Evolutionary conservation across 2,329 filamentous ascomycete genomes (phyloP), one percentile per base, ranked within the genome.

Genomic region (Venturiaceae sp.): DNA sequence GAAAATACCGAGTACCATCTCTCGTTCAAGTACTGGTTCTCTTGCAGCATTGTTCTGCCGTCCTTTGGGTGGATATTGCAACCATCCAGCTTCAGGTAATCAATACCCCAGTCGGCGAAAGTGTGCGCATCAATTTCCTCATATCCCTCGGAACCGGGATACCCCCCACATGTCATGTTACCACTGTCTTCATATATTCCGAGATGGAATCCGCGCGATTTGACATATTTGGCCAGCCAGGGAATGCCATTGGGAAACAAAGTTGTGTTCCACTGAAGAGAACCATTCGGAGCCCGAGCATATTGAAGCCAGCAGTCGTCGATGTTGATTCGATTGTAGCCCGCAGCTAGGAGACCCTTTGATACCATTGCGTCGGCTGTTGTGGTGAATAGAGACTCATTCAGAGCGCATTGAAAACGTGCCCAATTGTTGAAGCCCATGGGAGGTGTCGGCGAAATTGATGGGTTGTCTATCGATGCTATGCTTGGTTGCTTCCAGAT

Each of bases 91-190:
- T 81, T 80, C 19, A 80, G 65, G 62, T 80, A 80, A 64, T 78
- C 67, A 36, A 67, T 60, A 1, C 75, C 79, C 76, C 78, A 80
- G 23, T 66, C 63, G 1, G 58, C 57, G 19, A 30, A 61, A 4
- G 57, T 78, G 41, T 76, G 68, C 1, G 83, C 83, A 66, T 86
- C 84, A n/a, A 81, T 68, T 2, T 74, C 67, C 63, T 87, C 83
- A 63, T 79, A 41, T 41, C 70, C 63, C 53, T 44, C 28, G 6
- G 53, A 56, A 19, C 67, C 68, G 1, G 80, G 79, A 65, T 76
- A 82, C 0, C 75, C 72, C 16, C 76, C 66, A 0, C 80, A 80
- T 65, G 83, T 80, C 68, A 62, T 71, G 73, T 41, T 68, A 2
- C 78, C 77, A n/a, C 77, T 76, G 58, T 71, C 71, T 16, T 71